These are phyloP conservation scores for Glycyrrhiza uralensis DNA, from an alignment of 306 rosid species.

Conservation along the genomic window DNA sequence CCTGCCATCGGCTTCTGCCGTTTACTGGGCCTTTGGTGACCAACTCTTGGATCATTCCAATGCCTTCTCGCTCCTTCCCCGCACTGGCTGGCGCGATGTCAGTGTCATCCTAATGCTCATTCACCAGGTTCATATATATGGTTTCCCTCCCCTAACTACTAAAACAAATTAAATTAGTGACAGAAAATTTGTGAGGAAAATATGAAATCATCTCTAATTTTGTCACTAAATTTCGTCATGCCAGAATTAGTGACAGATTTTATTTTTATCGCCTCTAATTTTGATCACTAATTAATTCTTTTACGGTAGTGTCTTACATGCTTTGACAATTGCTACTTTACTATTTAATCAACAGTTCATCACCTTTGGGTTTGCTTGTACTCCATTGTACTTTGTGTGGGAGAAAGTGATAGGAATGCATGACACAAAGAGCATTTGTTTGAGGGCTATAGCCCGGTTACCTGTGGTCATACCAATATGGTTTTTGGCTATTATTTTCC, in stretches of 20 bases:
- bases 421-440: slow-evolving; percentile 69
- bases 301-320: no score
- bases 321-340: not conserved
- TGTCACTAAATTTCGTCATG: no score
- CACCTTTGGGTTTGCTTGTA: slow-evolving; percentile 86
- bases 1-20: slow-evolving; percentile 71
- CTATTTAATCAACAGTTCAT: slow-evolving; percentile 50
- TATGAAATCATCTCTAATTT: no score
- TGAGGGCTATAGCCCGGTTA: slow-evolving; percentile 74
- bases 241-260: no score
- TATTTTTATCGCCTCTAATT: no score
- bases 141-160: not conserved
- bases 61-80: slow-evolving; percentile 79
- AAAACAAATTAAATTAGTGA: no score
- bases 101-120: slow-evolving; percentile 76
- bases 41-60: slow-evolving; percentile 73
- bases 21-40: slow-evolving; percentile 90
- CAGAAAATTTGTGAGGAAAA: no score
- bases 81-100: slow-evolving; percentile 63
- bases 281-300: no score
- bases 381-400: slow-evolving; percentile 89
- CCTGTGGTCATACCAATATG: slow-evolving; percentile 88
- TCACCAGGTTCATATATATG: slow-evolving; percentile 59
- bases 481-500: slow-evolving; percentile 82
- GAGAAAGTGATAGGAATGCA: slow-evolving; percentile 92